Evolutionary conservation across 306 rosid genomes (phyloP).

Genomic region (Quercus ilex): DNA sequence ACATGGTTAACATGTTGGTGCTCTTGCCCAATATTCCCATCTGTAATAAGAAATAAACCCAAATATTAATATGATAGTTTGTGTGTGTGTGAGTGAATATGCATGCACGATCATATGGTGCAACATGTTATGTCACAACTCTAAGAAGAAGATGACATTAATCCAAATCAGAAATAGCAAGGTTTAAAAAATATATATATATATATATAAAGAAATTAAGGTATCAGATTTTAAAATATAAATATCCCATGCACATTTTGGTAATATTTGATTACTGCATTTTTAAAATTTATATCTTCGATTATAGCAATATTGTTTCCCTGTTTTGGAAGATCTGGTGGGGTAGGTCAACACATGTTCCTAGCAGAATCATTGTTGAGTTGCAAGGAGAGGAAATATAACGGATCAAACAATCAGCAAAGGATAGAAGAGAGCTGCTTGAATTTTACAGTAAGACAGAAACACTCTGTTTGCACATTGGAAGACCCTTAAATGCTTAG

Average conservation of each 20-base stretch:
- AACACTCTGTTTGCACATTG: neutral
- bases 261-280: neutral
- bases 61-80: slow-evolving; percentile 3
- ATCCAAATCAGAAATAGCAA: neutral
- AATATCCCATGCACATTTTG: neutral
- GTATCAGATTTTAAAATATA: neutral
- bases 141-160: neutral
- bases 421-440: neutral
- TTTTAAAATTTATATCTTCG: slow-evolving; percentile 5
- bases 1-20: slow-evolving; percentile 32
- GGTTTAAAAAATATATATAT: neutral
- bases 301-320: neutral
- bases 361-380: neutral
- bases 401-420: neutral
- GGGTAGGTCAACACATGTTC: neutral
- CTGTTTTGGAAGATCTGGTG: neutral
- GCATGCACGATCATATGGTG: neutral
- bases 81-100: neutral
- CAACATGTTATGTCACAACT: neutral
- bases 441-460: neutral
- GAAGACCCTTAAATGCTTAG: neutral
- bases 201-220: neutral
- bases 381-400: neutral
- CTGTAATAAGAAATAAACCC: slow-evolving; percentile 31
- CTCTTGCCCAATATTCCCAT: slow-evolving; percentile 35